A percentile compares a stretch with the other conserved stretches of the same genome.
These are phyloP conservation scores for Exophiala xenobiotica DNA, from an alignment of 2,329 filamentous ascomycete genomes.

Conservation along the genomic window DNA sequence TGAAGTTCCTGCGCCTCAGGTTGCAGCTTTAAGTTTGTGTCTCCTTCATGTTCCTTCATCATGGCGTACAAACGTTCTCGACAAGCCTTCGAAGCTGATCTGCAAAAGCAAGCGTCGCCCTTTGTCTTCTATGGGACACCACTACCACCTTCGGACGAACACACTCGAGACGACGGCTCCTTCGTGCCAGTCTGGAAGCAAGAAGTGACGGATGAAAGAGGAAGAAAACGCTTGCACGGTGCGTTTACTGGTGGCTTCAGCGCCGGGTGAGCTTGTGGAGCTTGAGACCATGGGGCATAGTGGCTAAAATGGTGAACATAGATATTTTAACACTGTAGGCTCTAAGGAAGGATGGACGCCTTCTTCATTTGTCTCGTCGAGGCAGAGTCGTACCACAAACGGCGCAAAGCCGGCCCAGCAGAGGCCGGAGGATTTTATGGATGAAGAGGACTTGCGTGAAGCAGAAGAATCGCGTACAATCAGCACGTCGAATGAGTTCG, in stretches of 20 bases:
- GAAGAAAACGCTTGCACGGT: conserved; percentile 86
- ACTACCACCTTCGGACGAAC: conserved; percentile 72
- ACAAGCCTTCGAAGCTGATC: conserved; percentile 73
- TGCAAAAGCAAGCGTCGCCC: conserved; percentile 65
- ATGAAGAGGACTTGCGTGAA: conserved; percentile 90
- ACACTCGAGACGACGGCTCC: conserved; percentile 81
- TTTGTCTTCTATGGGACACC: conserved; percentile 82
- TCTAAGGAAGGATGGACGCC: conserved; percentile 98
- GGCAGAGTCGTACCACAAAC: conserved; percentile 72
- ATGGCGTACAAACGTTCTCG: conserved; percentile 82
- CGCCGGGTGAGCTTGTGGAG: conserved; percentile 69
- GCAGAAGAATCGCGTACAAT: conserved; percentile 74
- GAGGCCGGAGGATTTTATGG: conserved; percentile 91
- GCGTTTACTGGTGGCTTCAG: conserved; percentile 97
- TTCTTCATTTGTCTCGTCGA: conserved; percentile 86
- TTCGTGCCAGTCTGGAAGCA: conserved; percentile 98
- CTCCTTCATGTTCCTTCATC: neutral
- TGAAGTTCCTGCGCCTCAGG: no score
- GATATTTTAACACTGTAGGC: conserved; percentile 96
- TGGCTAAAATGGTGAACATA: conserved; percentile 45
- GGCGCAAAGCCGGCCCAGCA: conserved; percentile 54
- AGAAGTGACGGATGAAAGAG: conserved; percentile 89
- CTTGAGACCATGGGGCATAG: conserved; percentile 33
- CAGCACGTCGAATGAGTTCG: conserved; percentile 71
- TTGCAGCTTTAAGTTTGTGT: no score